Evolutionary conservation across 1,284 basidiomycete species (phyloP), one percentile per base, ranked within the genome.

Genomic region (Irpex sp.): DNA sequence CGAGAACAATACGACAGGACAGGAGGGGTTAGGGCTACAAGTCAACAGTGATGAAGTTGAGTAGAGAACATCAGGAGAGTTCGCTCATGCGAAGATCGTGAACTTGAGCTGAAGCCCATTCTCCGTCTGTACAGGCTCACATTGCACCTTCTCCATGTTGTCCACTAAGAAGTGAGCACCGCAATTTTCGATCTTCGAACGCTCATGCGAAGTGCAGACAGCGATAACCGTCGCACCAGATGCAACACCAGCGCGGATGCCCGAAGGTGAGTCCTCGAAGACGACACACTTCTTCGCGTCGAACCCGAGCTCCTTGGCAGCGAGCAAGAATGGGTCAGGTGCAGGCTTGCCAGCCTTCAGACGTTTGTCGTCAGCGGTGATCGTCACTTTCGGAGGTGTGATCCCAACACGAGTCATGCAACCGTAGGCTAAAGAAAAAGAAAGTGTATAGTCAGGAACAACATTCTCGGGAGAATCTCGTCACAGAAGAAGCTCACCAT

Each of bases 341-440:
- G 84, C 82, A 53, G 87, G 87, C 74, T 88, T 87, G 52, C 84
- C 84, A 0, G 82, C 82, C 68, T 83, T 83, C 65, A 86, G 77
- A 49, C 84, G 83, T 68, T 82, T 84, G 77, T 92, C 90, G 71
- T 91, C 89, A 45, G 88, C 89, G 18, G 90, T 92, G 73, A 92
- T 88, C 28, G 88, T 91, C 37, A 91, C 83, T 45, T 78, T 75
- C 6, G 90, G 89, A 9, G 88, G 87, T 1, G 79, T 79, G 72
- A 91, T 91, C 16, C 88, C 88, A 53, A 88, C 88, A 61, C 85
- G 84, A 6, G 79, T 80, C 80, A 90, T 86, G 69, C 87, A 89
- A 19, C 87, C 88, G 67, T 87, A 78, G 19, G 86, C 86, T 85
- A 57, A 16, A 60, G 58, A 37, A 52, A 63, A 56, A 58, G 59